Conservation (phyloP, 2,329 filamentous ascomycete species). For the Trichoderma sp. region DNA sequence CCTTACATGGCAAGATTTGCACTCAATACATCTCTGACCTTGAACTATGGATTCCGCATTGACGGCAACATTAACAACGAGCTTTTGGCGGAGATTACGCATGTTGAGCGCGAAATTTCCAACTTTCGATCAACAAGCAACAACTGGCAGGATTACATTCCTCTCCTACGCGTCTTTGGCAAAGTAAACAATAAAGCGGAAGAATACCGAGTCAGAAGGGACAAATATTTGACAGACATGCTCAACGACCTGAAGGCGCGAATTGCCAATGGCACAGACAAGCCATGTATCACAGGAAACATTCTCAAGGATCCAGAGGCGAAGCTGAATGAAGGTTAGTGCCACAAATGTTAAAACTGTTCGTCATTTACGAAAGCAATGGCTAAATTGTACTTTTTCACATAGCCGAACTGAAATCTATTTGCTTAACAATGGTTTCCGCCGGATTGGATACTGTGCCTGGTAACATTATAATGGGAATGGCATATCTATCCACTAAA, state of each 20-base stretch:
- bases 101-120: slow-evolving; percentile 75
- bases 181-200: slow-evolving; percentile 64
- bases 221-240: slow-evolving; percentile 68
- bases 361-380: neutral
- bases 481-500: slow-evolving; percentile 72
- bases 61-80: slow-evolving; percentile 69
- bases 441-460: slow-evolving; percentile 82
- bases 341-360: neutral
- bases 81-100: slow-evolving; percentile 72
- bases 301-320: slow-evolving; percentile 61
- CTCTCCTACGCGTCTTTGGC: slow-evolving; percentile 67
- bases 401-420: slow-evolving; percentile 74
- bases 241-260: slow-evolving; percentile 58
- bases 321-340: slow-evolving; percentile 43
- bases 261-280: slow-evolving; percentile 47
- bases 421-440: slow-evolving; percentile 81
- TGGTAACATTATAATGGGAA: slow-evolving; percentile 77
- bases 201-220: slow-evolving; percentile 69
- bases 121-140: slow-evolving; percentile 79
- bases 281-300: slow-evolving; percentile 48
- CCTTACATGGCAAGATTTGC: slow-evolving; percentile 76
- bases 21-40: slow-evolving; percentile 74
- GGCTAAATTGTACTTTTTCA: neutral
- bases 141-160: slow-evolving; percentile 87
- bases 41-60: slow-evolving; percentile 81